These are phyloP conservation scores for Saprolegnia parasitica DNA, from an alignment of 352 stramenopile genomes.

Conservation along the genomic window DNA sequence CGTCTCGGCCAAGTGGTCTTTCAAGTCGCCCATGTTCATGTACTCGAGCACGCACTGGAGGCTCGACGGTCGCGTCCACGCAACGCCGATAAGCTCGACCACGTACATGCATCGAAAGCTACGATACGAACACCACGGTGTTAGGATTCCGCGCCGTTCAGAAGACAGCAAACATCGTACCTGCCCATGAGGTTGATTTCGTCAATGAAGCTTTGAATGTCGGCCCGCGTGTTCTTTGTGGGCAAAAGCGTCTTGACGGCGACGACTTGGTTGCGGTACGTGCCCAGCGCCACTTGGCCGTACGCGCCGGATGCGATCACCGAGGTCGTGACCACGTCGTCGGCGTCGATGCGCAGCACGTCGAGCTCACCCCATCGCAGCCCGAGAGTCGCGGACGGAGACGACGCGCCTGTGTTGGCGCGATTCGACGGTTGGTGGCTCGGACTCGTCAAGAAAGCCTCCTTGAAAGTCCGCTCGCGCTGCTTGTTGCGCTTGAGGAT, in stretches of 20 bases:
- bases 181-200: constrained; percentile 45
- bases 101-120: constrained; percentile 42
- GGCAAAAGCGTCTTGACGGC: constrained; percentile 7
- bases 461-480: too few species aligned
- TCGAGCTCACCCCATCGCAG: too few species aligned
- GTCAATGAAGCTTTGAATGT: constrained; percentile 43
- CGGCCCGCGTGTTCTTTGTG: constrained; percentile 34
- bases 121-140: not conserved
- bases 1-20: constrained; percentile 31
- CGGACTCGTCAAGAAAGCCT: too few species aligned
- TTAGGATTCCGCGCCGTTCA: too few species aligned
- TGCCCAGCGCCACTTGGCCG: not conserved
- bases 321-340: too few species aligned
- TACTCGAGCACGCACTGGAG: constrained; percentile 56
- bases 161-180: too few species aligned
- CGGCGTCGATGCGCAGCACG: too few species aligned
- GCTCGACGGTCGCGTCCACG: constrained; percentile 50
- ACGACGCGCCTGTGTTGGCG: too few species aligned
- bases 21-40: constrained; percentile 46
- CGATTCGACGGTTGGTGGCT: too few species aligned
- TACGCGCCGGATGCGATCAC: constrained; percentile 6
- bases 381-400: too few species aligned
- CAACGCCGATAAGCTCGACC: constrained; percentile 44
- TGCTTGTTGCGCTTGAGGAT: too few species aligned
- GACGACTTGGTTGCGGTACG: constrained; percentile 4